Conservation (phyloP, 139 green algal species). For the Microglena sp. region DNA sequence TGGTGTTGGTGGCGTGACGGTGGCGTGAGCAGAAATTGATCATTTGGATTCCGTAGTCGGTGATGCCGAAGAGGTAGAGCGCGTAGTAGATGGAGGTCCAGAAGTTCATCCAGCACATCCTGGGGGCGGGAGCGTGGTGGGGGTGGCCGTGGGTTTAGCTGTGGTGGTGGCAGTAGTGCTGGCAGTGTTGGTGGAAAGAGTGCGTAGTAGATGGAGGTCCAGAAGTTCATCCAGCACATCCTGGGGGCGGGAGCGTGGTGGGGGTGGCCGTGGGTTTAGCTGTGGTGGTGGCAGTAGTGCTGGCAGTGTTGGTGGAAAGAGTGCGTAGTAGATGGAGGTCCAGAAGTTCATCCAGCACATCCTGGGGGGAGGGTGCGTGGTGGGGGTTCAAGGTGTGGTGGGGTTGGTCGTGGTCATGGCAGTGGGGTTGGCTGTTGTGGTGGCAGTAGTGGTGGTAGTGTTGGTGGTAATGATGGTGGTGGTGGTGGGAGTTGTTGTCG, state of each 20-base stretch:
- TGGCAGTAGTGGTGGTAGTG: too few species aligned
- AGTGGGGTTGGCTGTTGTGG: background rate
- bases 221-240: constrained; percentile 99
- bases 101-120: constrained; percentile 98
- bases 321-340: background rate
- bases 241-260: constrained; percentile 39
- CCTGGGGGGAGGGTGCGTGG: background rate
- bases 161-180: background rate
- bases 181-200: background rate
- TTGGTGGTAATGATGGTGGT: background rate
- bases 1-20: too few species aligned
- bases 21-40: constrained; percentile 1
- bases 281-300: too few species aligned
- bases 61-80: constrained; percentile 62
- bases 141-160: background rate
- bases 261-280: too few species aligned
- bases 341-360: constrained; percentile 1
- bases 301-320: background rate
- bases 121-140: constrained; percentile 18
- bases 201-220: constrained; percentile 68
- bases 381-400: background rate
- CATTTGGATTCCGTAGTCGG: constrained; percentile 6
- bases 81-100: constrained; percentile 72
- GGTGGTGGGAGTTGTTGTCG: background rate
- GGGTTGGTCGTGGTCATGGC: background rate